phyloP scores from a whole-genome alignment of 1,284 basidiomycete genomes.

The Malassezia cuniculi region DNA sequence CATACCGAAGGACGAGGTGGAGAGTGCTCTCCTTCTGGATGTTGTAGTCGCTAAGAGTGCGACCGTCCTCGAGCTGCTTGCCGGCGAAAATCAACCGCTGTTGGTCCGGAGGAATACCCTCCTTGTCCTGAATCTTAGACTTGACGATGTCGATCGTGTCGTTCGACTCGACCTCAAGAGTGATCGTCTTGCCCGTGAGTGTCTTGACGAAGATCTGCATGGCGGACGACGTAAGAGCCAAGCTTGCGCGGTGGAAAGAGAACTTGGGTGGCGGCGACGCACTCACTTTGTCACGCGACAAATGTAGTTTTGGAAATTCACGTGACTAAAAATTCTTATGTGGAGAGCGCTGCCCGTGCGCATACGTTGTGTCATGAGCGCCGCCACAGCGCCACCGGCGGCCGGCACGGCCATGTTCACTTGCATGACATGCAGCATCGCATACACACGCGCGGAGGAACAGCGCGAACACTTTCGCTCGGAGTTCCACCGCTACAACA shows the following conservation, averaged over 20 bases:
- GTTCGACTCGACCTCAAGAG: constrained; percentile 40
- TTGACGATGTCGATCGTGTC: constrained; percentile 57
- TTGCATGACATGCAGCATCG: constrained; percentile 82
- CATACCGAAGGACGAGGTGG: constrained; percentile 70
- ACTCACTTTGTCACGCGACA: no score
- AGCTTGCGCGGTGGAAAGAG: no score
- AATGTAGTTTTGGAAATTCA: no score
- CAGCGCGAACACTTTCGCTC: constrained; percentile 84
- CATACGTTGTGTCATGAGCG: background rate
- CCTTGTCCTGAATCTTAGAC: constrained; percentile 46
- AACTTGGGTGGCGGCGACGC: no score
- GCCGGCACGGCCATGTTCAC: constrained; percentile 48
- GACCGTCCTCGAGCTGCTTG: constrained; percentile 43
- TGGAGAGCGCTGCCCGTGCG: background rate
- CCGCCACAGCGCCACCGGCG: background rate
- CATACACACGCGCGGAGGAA: constrained; percentile 68
- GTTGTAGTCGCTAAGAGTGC: constrained; percentile 50
- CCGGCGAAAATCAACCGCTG: constrained; percentile 43
- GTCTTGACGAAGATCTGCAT: constrained; percentile 44
- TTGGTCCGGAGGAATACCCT: constrained; percentile 42
- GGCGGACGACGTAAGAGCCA: constrained; percentile 12
- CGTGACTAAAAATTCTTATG: background rate
- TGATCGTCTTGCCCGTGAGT: constrained; percentile 48
- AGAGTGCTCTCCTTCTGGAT: constrained; percentile 99
- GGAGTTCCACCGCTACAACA: constrained; percentile 94